Percentiles rank a stretch among this genome's conserved stretches.
phyloP scores from a whole-genome alignment of 768 basidiomycete species.

The Pisolithus albus region DNA sequence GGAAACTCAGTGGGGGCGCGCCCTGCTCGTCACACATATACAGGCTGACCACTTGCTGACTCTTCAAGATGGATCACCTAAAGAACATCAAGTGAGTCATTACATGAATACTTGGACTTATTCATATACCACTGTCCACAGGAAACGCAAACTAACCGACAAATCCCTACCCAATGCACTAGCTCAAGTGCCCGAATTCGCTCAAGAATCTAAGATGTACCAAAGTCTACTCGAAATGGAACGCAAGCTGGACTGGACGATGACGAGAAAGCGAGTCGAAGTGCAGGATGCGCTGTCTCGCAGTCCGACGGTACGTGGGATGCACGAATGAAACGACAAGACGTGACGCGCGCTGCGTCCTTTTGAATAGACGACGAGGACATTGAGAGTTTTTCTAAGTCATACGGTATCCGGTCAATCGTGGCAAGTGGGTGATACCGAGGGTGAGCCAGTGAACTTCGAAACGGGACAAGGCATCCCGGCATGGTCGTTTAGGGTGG shows the following conservation, averaged over 20 bases:
- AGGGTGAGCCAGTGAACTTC: conserved; percentile 42
- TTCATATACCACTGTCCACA: conserved; percentile 21
- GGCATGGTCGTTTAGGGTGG: conserved; percentile 82
- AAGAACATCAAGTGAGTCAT: conserved; percentile 30
- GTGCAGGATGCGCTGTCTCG: conserved; percentile 82
- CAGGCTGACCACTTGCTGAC: too few relatives aligned
- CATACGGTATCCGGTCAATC: conserved; percentile 80
- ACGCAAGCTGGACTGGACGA: conserved; percentile 90
- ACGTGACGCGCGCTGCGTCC: background rate
- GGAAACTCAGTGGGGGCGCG: too few relatives aligned
- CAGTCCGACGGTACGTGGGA: conserved; percentile 46
- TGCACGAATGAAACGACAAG: background rate
- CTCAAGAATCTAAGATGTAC: conserved; percentile 81
- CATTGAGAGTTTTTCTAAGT: conserved; percentile 77
- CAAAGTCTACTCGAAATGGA: conserved; percentile 83
- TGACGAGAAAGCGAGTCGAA: conserved; percentile 84
- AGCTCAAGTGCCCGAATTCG: conserved; percentile 66
- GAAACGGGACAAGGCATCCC: conserved; percentile 88
- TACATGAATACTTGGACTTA: background rate
- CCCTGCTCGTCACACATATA: too few relatives aligned
- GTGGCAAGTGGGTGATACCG: conserved; percentile 62
- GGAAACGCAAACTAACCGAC: conserved; percentile 74
- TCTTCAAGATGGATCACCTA: conserved; percentile 19
- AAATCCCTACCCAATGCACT: conserved; percentile 74
- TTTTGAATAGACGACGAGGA: conserved; percentile 64